A percentile compares a stretch with the other conserved stretches of the same genome.
phyloP scores from a whole-genome alignment of 345 rosid genomes.

The Gossypium ekmanianum region DNA sequence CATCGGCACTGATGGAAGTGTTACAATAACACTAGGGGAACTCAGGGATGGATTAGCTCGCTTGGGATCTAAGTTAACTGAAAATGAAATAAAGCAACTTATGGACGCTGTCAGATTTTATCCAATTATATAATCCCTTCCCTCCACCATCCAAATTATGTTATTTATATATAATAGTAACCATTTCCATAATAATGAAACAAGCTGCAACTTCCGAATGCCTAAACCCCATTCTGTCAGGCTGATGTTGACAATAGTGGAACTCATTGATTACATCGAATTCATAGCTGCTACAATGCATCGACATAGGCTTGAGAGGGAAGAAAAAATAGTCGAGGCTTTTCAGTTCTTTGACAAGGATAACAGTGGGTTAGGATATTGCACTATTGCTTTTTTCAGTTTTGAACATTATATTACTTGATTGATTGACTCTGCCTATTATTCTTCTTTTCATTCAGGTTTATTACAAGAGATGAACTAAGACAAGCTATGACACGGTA shows the following conservation, averaged over 20 bases:
- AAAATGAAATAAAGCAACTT: background rate
- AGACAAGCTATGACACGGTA: slow-evolving; percentile 61
- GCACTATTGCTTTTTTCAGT: background rate
- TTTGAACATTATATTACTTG: background rate
- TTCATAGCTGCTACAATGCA: slow-evolving; percentile 90
- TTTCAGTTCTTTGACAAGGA: slow-evolving; percentile 78
- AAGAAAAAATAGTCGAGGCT: slow-evolving; percentile 63
- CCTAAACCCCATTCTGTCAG: background rate
- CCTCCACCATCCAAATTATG: background rate
- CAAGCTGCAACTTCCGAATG: background rate
- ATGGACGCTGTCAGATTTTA: background rate
- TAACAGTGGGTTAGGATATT: slow-evolving; percentile 58
- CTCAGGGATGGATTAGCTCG: background rate
- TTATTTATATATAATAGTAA: too few species aligned
- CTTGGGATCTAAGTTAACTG: background rate
- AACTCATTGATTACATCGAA: slow-evolving; percentile 60
- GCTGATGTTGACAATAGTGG: background rate
- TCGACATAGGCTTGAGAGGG: slow-evolving; percentile 71
- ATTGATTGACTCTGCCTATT: background rate
- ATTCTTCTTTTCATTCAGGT: slow-evolving; percentile 27
- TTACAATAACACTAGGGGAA: background rate
- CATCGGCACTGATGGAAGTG: background rate
- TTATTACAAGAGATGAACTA: slow-evolving; percentile 84
- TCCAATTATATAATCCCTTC: background rate
- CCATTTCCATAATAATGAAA: background rate